Conservation (phyloP, 352 stramenopile species). For the Phytopythium sindhum region DNA sequence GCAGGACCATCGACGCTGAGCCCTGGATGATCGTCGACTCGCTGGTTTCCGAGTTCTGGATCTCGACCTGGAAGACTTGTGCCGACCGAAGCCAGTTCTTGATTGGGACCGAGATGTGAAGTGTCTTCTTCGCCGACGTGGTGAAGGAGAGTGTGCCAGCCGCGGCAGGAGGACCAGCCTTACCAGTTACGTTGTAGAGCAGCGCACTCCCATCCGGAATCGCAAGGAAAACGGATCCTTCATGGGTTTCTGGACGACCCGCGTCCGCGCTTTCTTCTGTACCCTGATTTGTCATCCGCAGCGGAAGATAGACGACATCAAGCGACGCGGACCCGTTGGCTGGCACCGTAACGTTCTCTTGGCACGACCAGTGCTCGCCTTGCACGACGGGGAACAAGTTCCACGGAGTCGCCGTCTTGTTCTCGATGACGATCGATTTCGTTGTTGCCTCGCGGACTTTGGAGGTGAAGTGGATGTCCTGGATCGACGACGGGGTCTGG, state of each 20-base stretch:
- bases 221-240: slow-evolving; percentile 87
- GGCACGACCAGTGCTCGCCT: slow-evolving; percentile 84
- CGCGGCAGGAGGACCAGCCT: slow-evolving; percentile 48
- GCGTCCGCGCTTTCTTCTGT: slow-evolving; percentile 16
- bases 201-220: slow-evolving; percentile 88
- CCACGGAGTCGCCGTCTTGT: slow-evolving; percentile 79
- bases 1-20: slow-evolving; percentile 63
- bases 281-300: slow-evolving; percentile 78
- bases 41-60: slow-evolving; percentile 32
- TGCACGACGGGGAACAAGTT: slow-evolving; percentile 86
- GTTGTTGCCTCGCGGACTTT: slow-evolving; percentile 63
- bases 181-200: slow-evolving; percentile 84
- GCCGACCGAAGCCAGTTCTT: slow-evolving; percentile 87
- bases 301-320: slow-evolving; percentile 72
- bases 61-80: slow-evolving; percentile 78
- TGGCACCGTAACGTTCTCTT: slow-evolving; percentile 78
- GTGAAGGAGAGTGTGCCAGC: slow-evolving; percentile 38
- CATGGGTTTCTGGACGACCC: slow-evolving; percentile 46
- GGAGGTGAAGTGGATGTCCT: slow-evolving; percentile 84
- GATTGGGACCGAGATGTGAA: slow-evolving; percentile 65
- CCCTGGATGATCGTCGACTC: slow-evolving; percentile 65
- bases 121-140: slow-evolving; percentile 76
- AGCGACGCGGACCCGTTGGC: slow-evolving; percentile 60
- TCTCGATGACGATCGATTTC: slow-evolving; percentile 75
- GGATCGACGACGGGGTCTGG: slow-evolving; percentile 83